Evolutionary conservation across 352 stramenopile species (phyloP), one percentile per base, ranked within the genome.

Genomic region (Blastocystis sp.): DNA sequence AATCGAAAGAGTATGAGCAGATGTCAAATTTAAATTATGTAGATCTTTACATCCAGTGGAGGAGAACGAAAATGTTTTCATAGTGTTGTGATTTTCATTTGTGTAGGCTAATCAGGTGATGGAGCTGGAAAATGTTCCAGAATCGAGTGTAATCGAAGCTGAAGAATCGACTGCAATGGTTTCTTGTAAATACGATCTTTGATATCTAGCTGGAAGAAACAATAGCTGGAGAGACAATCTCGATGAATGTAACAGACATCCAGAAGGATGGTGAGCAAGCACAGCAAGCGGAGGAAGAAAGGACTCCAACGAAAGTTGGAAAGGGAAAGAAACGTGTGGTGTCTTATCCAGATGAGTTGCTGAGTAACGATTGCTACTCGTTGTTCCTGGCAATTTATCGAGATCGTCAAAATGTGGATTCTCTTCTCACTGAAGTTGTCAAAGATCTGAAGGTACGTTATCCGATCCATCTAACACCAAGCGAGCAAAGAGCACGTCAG

Each of bases 391-490:
- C 47, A 18, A 30, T 81, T 20, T 63, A 63, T 8, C 54, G 45
- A 7, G 70, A 81, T 43, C 70, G 70, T 24, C 45, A 65, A 11
- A 45, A 20, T 20, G 43, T 81, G 26, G 16, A 50, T 7, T n/a
- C 45, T 24, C 6, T 81, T 8, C 4, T 81, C 13, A 53, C 70
- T 18, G 30, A 50, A 13, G 20, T 26, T 24, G 43, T 81, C n/a
- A 81, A 81, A 47, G 70, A 81, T 34, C 37, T 81, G 45, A 81
- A 81, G 45, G 70, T 81, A 18, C 6, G 39, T 8, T 37, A 30
- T 37, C 24, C 4, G 41, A 43, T 64, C 3, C 6, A 24, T 18
- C n/a, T 16, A 39, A 50, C 13, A 64, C 45, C 53, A 3, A 81
- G 50, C 11, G 41, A 81, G 45, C 70, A 24, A 62, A 62, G 16